phyloP scores from a whole-genome alignment of 345 rosid genomes.

The Populus euphratica region DNA sequence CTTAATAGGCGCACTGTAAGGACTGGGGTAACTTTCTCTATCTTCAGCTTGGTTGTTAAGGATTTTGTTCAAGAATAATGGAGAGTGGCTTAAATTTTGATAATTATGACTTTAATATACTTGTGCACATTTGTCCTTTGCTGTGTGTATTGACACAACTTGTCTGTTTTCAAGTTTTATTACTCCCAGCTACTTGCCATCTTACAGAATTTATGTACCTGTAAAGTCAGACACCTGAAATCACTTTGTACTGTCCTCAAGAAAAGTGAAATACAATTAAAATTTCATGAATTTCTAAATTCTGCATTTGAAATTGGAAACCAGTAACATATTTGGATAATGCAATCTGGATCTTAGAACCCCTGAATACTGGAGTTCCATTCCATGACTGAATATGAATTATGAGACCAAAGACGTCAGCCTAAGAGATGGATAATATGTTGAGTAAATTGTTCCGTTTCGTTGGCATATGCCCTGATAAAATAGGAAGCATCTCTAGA shows the following conservation, averaged over 20 bases:
- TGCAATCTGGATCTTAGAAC: background rate
- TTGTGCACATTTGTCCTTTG: background rate
- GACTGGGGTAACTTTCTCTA: conserved; percentile 59
- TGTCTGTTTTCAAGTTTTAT: background rate
- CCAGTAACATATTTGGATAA: background rate
- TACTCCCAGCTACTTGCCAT: background rate
- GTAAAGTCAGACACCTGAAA: background rate
- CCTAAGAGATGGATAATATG: background rate
- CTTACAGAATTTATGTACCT: background rate
- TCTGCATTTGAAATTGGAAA: background rate
- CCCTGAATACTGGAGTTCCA: background rate
- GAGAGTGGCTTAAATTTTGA: background rate
- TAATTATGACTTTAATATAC: too few species aligned
- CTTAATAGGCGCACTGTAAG: conserved; percentile 80
- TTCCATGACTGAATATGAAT: background rate
- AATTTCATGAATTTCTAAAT: background rate
- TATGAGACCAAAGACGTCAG: background rate
- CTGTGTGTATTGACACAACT: background rate
- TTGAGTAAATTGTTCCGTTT: background rate
- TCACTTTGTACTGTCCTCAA: background rate
- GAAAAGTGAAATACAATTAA: background rate
- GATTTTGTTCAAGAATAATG: background rate
- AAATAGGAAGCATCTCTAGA: background rate
- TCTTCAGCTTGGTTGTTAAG: conserved; percentile 1
- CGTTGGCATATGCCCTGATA: background rate